Percentiles rank a stretch among this genome's conserved stretches.
Conservation (phyloP, 163 green algal genomes). For the Chloromonas sp. region DNA sequence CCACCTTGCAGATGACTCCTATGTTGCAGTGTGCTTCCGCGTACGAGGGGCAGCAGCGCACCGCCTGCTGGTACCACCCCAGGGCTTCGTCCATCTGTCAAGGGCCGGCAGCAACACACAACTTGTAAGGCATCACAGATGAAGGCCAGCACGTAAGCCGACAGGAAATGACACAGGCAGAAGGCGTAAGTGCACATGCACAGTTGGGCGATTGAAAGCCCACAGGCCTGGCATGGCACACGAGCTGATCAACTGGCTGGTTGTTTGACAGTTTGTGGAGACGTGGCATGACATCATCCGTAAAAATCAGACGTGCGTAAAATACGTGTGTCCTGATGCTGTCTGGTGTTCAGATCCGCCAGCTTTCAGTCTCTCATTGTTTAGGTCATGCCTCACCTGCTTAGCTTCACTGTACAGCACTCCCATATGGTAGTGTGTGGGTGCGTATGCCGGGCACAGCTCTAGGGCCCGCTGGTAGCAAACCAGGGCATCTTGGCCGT, state of each 20-base stretch:
- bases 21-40: constrained; percentile 86
- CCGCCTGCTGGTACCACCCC: constrained; percentile 52
- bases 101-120: background rate
- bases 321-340: no score
- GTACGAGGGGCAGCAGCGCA: constrained; percentile 46
- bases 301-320: no score
- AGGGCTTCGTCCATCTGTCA: constrained; percentile 46
- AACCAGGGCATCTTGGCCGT: background rate
- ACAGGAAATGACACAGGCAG: background rate
- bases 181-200: no score
- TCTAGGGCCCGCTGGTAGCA: constrained; percentile 45
- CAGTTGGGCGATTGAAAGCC: no score
- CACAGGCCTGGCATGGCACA: no score
- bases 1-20: constrained; percentile 72
- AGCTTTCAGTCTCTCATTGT: background rate
- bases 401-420: constrained; percentile 62
- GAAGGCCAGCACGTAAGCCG: background rate
- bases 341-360: no score
- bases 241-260: no score
- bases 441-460: constrained; percentile 52
- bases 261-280: no score
- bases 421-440: constrained; percentile 82
- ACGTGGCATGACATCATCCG: no score
- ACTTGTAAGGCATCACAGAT: no score
- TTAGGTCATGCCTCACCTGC: constrained; percentile 10